Evolutionary conservation across 257 asterid species (phyloP), one percentile per base, ranked within the genome.

Genomic region (Fraxinus quadrangulata): DNA sequence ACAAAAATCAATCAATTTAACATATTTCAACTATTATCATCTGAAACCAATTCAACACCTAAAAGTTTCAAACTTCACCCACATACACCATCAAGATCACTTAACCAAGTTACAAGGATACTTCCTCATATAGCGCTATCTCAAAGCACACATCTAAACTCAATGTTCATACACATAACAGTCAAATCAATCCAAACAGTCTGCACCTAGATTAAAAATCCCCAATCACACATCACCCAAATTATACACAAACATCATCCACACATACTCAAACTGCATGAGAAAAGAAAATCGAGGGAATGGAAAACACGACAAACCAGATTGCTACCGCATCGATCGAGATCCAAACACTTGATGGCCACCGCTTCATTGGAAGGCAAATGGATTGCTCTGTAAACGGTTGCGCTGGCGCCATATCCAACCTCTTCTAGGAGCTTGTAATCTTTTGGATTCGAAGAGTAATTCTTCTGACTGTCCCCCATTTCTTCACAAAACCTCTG

Each of bases 401-500:
- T 30, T 30, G 33, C 33, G 33, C 33, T 30, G 2, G 33, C 33
- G 33, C 33, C 33, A 30, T 30, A 30, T 30, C 33, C 33, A 30
- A 95, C 91, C 89, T 95, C 98, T 84, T 95, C 97, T 5, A 90
- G 91, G 33, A 30, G 33, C 33, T 30, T 30, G 3, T 30, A 30
- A 30, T 30, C 33, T 30, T 30, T 30, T 30, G 33, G 33, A 30
- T 30, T 30, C 37, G 83, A 87, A 23, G 96, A 83, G 86, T 86
- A 92, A 69, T 73, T 89, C 88, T 80, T 91, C 83, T 67, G 87
- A 5, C 81, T 81, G 16, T 76, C 79, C 71, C 82, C 89, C 87
- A 88, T 87, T 81, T 73, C 66, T 72, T 79, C 80, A 72, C 68
- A 31, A 77, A 51, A 71, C 56, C 39, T 82, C 37, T 63, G 70